Percentiles rank a stretch among this genome's conserved stretches.
phyloP scores from a whole-genome alignment of 768 basidiomycete genomes.

The Russula vinacea region DNA sequence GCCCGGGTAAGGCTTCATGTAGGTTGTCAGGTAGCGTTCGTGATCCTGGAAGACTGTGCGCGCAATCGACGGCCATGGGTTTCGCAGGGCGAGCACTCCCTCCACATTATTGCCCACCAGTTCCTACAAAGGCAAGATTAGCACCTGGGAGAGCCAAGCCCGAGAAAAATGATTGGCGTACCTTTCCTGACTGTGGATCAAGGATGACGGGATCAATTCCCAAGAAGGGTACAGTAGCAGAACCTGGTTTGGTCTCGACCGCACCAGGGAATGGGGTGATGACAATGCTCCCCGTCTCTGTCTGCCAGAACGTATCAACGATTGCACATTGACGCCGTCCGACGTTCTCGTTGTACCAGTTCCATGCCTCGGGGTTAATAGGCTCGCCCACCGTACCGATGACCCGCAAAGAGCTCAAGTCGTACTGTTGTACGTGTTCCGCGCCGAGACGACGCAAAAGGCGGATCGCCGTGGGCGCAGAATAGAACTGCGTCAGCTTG shows the following conservation, averaged over 20 bases:
- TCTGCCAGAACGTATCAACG: slow-evolving; percentile 97
- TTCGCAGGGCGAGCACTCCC: slow-evolving; percentile 82
- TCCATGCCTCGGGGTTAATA: slow-evolving; percentile 98
- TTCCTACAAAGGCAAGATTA: slow-evolving; percentile 39
- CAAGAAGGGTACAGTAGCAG: slow-evolving; percentile 97
- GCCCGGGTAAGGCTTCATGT: slow-evolving; percentile 86
- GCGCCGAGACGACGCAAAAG: slow-evolving; percentile 82
- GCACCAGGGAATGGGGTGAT: slow-evolving; percentile 96
- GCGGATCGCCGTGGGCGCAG: slow-evolving; percentile 91
- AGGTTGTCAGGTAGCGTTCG: slow-evolving; percentile 75
- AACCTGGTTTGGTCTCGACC: slow-evolving; percentile 92
- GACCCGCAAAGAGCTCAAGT: slow-evolving; percentile 78
- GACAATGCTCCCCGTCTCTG: slow-evolving; percentile 95
- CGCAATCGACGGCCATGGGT: slow-evolving; percentile 95
- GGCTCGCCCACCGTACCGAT: slow-evolving; percentile 96
- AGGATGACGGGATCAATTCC: slow-evolving; percentile 87
- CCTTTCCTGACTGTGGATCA: slow-evolving; percentile 76
- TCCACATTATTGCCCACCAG: slow-evolving; percentile 81
- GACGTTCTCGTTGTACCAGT: slow-evolving; percentile 97
- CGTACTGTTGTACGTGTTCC: slow-evolving; percentile 79
- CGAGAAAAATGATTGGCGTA: slow-evolving; percentile 31
- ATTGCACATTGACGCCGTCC: slow-evolving; percentile 86
- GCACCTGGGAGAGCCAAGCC: not conserved
- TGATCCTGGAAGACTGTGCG: slow-evolving; percentile 91
- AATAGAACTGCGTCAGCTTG: slow-evolving; percentile 95